phyloP scores from a whole-genome alignment of 2,329 filamentous ascomycete genomes.

The Elsinoe fawcettii region DNA sequence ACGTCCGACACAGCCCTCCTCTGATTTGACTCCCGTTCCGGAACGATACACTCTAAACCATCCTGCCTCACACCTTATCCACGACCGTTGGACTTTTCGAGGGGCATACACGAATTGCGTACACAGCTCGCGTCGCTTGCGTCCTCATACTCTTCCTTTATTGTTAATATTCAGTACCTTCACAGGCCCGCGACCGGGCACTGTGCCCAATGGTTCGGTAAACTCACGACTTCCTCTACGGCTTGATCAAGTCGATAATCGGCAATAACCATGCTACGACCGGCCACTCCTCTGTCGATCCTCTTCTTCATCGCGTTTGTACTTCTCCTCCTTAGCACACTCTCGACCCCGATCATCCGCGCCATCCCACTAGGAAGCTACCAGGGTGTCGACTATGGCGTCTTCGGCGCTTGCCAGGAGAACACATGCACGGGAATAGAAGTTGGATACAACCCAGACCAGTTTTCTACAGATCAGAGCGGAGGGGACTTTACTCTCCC shows the following conservation, averaged over 20 bases:
- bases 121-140: background rate
- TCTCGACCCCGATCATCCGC: slow-evolving; percentile 87
- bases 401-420: slow-evolving; percentile 77
- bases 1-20: slow-evolving; percentile 4
- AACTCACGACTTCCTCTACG: background rate
- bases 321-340: slow-evolving; percentile 72
- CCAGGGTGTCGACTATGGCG: slow-evolving; percentile 72
- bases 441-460: slow-evolving; percentile 69
- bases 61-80: background rate
- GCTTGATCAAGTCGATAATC: slow-evolving; percentile 1
- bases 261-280: slow-evolving; percentile 64
- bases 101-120: slow-evolving; percentile 6
- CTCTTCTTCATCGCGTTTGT: slow-evolving; percentile 79
- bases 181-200: slow-evolving; percentile 8
- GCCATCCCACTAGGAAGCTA: slow-evolving; percentile 75
- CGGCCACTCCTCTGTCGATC: slow-evolving; percentile 82
- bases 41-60: background rate
- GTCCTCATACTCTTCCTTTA: background rate
- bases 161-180: background rate
- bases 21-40: background rate
- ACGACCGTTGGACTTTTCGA: slow-evolving; percentile 12
- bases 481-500: slow-evolving; percentile 52
- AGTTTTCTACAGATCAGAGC: slow-evolving; percentile 39
- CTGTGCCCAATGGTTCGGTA: slow-evolving; percentile 11
- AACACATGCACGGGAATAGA: slow-evolving; percentile 61